These are phyloP conservation scores for Penicillium sp. DNA, from an alignment of 2,329 filamentous ascomycete genomes.

Conservation along the genomic window DNA sequence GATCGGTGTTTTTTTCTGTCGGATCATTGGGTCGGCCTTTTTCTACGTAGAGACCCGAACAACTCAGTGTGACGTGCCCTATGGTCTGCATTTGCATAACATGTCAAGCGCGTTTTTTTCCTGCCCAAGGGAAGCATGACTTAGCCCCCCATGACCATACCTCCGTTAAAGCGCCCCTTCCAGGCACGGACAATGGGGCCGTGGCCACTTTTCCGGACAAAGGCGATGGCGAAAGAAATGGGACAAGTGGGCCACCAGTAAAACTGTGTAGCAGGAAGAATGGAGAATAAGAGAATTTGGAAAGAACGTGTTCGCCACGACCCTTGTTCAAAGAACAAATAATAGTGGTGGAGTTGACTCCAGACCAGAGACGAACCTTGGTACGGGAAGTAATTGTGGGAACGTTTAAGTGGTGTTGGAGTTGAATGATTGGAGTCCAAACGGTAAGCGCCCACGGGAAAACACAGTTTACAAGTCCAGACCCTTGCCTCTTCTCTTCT, in stretches of 20 bases:
- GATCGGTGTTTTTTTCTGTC: not conserved
- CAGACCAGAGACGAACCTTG: slow-evolving; percentile 3
- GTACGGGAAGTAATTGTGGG: slow-evolving; percentile 1
- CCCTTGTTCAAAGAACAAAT: not conserved
- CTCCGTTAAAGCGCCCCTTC: not conserved
- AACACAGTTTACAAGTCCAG: not conserved
- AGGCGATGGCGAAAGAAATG: not conserved
- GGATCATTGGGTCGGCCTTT: not conserved
- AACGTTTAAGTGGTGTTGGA: not conserved
- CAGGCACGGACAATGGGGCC: not conserved
- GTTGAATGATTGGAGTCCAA: not conserved
- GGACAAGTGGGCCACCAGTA: not conserved
- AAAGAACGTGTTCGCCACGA: slow-evolving; percentile 12
- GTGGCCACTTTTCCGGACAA: not conserved
- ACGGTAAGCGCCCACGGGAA: slow-evolving; percentile 13
- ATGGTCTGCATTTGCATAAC: not conserved
- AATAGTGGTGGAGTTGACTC: not conserved
- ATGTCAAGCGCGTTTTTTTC: not conserved
- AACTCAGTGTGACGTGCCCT: not conserved
- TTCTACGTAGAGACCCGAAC: not conserved
- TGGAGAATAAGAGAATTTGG: not conserved
- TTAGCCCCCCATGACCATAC: not conserved
- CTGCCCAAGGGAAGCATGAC: not conserved
- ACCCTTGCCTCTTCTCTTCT: slow-evolving; percentile 7
- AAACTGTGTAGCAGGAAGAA: not conserved